These are phyloP conservation scores for Breynia disticha DNA, from an alignment of 441 rosid genomes.

Conservation along the genomic window DNA sequence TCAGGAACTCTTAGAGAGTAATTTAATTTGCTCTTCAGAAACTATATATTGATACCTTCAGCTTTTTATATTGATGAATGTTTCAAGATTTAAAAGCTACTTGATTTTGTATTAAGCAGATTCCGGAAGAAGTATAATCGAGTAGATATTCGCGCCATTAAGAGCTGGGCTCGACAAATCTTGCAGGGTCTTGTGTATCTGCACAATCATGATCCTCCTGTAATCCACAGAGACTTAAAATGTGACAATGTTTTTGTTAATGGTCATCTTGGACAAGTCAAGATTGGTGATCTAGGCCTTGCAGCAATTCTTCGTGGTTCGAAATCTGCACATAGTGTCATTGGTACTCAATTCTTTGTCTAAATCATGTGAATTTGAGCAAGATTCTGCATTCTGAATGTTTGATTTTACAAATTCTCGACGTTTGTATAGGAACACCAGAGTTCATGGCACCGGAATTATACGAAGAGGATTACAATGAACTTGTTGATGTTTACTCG, in stretches of 20 bases:
- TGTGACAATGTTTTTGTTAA: slow-evolving; percentile 70
- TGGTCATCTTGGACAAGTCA: slow-evolving; percentile 76
- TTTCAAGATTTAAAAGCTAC: too few relatives aligned
- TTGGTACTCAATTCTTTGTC: slow-evolving; percentile 39
- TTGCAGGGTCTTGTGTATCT: slow-evolving; percentile 53
- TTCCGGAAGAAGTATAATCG: slow-evolving; percentile 58
- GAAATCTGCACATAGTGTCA: slow-evolving; percentile 77
- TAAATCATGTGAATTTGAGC: too few relatives aligned
- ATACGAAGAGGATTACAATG: slow-evolving; percentile 77
- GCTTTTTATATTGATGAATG: too few relatives aligned
- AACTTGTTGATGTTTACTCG: slow-evolving; percentile 68
- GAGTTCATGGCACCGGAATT: slow-evolving; percentile 92
- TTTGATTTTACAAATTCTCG: neutral
- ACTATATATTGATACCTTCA: too few relatives aligned
- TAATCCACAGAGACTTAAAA: slow-evolving; percentile 70
- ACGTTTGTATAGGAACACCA: slow-evolving; percentile 42
- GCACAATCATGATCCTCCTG: slow-evolving; percentile 57
- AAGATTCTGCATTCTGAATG: too few relatives aligned
- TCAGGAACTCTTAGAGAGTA: slow-evolving; percentile 66
- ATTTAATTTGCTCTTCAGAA: neutral
- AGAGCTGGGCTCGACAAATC: slow-evolving; percentile 74
- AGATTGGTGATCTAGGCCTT: slow-evolving; percentile 79
- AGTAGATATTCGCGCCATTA: slow-evolving; percentile 59
- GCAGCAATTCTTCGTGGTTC: slow-evolving; percentile 69
- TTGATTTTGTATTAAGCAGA: slow-evolving; percentile 20